These are phyloP conservation scores for Cucumis variabilis DNA, from an alignment of 331 rosid genomes.

Conservation along the genomic window DNA sequence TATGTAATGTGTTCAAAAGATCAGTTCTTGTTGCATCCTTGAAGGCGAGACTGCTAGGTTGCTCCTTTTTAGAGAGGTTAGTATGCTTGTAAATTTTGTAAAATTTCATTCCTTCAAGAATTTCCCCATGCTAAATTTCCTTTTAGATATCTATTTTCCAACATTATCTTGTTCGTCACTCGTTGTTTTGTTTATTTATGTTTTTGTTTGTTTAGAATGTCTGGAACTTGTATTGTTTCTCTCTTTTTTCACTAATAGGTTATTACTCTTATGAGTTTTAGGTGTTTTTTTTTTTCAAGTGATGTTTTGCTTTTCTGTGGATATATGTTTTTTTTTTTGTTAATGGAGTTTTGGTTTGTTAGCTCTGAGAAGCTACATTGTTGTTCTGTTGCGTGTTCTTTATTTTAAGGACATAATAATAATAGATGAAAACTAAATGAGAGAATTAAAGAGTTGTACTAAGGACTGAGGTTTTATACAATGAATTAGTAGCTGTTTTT, in stretches of 20 bases:
- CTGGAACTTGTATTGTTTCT: neutral
- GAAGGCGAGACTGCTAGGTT: no score
- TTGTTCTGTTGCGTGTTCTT: neutral
- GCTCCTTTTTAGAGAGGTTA: no score
- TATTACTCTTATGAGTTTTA: neutral
- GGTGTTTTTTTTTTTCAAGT: neutral
- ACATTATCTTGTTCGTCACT: neutral
- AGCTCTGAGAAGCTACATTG: no score
- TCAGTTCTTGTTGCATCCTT: no score
- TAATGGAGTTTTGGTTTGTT: slow-evolving; percentile 7
- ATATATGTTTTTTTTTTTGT: neutral
- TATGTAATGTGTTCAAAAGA: no score
- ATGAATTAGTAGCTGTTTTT: neutral
- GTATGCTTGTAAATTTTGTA: no score
- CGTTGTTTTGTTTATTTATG: neutral
- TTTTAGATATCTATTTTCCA: slow-evolving; percentile 56
- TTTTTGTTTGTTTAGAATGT: slow-evolving; percentile 39
- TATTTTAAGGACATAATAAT: neutral
- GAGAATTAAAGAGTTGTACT: neutral
- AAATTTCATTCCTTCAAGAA: no score
- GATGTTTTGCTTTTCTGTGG: neutral
- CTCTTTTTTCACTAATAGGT: no score
- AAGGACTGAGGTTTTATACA: neutral
- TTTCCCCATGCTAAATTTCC: slow-evolving; percentile 29
- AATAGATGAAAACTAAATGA: neutral